Base-by-base conservation (phyloP, 2,329 filamentous ascomycete species). In the Diaporthe destruens region DNA sequence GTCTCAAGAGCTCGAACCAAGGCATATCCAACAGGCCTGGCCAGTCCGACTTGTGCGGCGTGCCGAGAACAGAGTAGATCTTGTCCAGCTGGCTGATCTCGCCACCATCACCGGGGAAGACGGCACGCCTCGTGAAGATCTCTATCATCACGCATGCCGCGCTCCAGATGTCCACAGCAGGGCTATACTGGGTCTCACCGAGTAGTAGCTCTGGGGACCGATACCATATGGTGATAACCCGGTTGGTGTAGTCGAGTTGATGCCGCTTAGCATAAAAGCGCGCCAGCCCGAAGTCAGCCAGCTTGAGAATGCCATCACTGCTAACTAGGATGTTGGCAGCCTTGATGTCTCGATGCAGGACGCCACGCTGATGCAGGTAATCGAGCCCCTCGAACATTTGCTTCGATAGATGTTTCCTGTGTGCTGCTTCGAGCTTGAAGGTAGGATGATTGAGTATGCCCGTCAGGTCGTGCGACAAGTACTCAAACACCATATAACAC, bases 401-500 rank as follows among this genome's bases (percentile, higher is more conserved):
- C 80, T 92, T 93, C 0, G 95, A 94, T 44, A 99, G 87, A 80
- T 99, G 91, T 82, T 99, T 99, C 83, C 95, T 97, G 81, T 98
- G 95, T 0, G 92, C 90, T 5, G 91, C 85, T 49, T 96, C 93
- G 18, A 99, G 89, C 73, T 92, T 92, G 83, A 98, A 99, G 0
- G 92, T 93, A 0, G 96, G 96, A 79, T 99, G 96, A 78, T 98
- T 98, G 74, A 99, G 89, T 42, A 99, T 86, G 18, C 96, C 96
- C 3, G 96, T 99, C 74, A 99, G 86, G 81, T 99, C 96, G 81
- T 99, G 96, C 1, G 96, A 96, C 42, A 98, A 88, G 80, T 99
- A 99, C 81, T 99, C 96, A 76, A 99, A 99, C 3, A 99, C 96
- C 96, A 99, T 99, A 83, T 97, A 99, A 81, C 96, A 99, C 82